Conservation (phyloP, 1,284 basidiomycete genomes). For the Fomitopsis pinicola region DNA sequence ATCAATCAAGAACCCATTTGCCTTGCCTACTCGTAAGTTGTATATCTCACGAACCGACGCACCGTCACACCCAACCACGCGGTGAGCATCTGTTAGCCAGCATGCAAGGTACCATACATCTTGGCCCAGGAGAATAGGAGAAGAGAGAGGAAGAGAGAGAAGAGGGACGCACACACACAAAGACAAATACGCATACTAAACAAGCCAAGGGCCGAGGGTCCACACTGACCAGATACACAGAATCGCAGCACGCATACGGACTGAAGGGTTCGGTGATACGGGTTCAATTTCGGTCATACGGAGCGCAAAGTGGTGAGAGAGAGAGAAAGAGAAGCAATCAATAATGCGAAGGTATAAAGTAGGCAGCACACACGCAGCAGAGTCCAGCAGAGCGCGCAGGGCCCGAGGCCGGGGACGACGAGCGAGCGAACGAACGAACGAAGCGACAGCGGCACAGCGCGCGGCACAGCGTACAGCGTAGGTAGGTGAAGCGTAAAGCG, state of each 20-base stretch:
- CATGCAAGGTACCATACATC: no score
- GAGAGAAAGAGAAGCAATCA: not conserved
- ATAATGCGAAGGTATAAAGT: conserved; percentile 1
- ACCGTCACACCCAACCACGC: no score
- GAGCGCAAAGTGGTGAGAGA: no score
- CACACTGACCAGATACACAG: not conserved
- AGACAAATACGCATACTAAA: no score
- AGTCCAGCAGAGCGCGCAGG: not conserved
- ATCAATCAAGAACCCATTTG: no score
- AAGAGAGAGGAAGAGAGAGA: no score
- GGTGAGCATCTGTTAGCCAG: no score
- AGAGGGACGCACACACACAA: no score
- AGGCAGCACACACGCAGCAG: not conserved
- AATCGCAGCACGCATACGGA: not conserved
- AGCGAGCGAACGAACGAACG: not conserved
- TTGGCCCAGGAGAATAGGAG: no score
- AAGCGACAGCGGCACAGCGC: not conserved
- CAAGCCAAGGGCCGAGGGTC: not conserved
- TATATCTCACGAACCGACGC: no score
- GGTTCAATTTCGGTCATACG: no score
- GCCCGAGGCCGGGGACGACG: not conserved
- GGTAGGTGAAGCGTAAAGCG: not conserved
- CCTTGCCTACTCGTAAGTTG: no score
- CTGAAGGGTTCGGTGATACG: not conserved
- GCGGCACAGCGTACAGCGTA: not conserved